phyloP scores from a whole-genome alignment of 108 stramenopile genomes.

The Fragilariopsis cylindrus region DNA sequence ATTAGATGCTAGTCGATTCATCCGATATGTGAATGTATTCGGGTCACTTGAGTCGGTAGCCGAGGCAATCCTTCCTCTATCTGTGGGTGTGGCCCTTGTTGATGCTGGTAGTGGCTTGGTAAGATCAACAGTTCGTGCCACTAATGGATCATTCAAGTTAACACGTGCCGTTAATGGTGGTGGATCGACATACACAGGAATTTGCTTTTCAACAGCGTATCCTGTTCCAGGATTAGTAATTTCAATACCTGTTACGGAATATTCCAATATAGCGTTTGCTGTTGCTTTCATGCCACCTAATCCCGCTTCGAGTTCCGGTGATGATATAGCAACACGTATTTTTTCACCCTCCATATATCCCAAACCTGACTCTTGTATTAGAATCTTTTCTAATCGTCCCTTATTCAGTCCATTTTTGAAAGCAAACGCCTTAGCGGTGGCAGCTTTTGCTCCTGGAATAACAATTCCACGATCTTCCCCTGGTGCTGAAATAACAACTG shows the following conservation, averaged over 20 bases:
- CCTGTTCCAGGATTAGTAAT: slow-evolving; percentile 70
- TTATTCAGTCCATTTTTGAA: slow-evolving; percentile 63
- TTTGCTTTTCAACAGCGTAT: slow-evolving; percentile 78
- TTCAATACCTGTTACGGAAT: slow-evolving; percentile 63
- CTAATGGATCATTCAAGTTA: slow-evolving; percentile 63
- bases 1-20: slow-evolving; percentile 28
- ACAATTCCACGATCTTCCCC: slow-evolving; percentile 17
- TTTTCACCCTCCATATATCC: slow-evolving; percentile 62
- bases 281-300: slow-evolving; percentile 58
- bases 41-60: slow-evolving; percentile 19
- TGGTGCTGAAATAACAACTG: slow-evolving; percentile 56
- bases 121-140: slow-evolving; percentile 32
- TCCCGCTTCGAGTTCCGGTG: slow-evolving; percentile 49
- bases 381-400: slow-evolving; percentile 64
- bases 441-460: slow-evolving; percentile 33
- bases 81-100: slow-evolving; percentile 19
- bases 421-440: slow-evolving; percentile 64
- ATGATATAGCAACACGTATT: slow-evolving; percentile 47
- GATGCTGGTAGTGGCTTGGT: slow-evolving; percentile 35
- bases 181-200: slow-evolving; percentile 63
- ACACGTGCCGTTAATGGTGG: slow-evolving; percentile 60
- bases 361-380: slow-evolving; percentile 58
- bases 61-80: slow-evolving; percentile 29
- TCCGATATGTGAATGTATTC: slow-evolving; percentile 16
- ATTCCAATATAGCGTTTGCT: slow-evolving; percentile 69